Evolutionary conservation across 2,329 filamentous ascomycete species (phyloP), one percentile per base, ranked within the genome.

Genomic region (Monosporascus sp.): DNA sequence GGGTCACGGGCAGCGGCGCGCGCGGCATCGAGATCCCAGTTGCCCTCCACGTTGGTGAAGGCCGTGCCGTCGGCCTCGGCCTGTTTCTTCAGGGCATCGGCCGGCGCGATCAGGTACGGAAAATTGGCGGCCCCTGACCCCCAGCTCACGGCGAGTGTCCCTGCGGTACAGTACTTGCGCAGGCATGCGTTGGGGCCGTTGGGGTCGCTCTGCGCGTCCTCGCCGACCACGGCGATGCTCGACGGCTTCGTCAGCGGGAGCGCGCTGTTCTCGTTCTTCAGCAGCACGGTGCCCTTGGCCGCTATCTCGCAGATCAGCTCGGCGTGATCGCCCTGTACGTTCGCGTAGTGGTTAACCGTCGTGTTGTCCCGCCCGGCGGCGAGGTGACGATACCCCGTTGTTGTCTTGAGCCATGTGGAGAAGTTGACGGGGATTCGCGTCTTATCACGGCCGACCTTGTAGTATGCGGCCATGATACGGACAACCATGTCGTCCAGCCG

Each of bases 351-450:
- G 69, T 96, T 89, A 71, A 96, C 78, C 56, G 85, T 79, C 49
- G 81, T 79, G 60, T 80, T 83, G 47, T 81, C 82, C 55, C 83
- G 76, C 45, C 81, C 72, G 8, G 82, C 85, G 8, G 79, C 80
- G 55, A 71, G 76, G 65, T 96, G 85, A 48, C 82, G 65, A 55
- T 82, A 86, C 39, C 86, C 89, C 57, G 82, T 86, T 0, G 88
- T 92, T 61, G 91, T 84, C 1, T 78, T 73, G 0, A 86, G 89
- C 92, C 93, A 97, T 9, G 90, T 90, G 59, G 86, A 86, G 72
- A 96, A 97, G 77, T 92, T 97, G 69, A 89, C 84, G 3, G 76
- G 73, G 0, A 73, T 68, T 53, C 77, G 70, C 17, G 68, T 64
- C 1, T 81, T 64, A 1, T 74, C 77, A 55, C 77, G 72, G 49